A percentile compares a stretch with the other conserved stretches of the same genome.
These are phyloP conservation scores for Mycena citricolor DNA, from an alignment of 1,284 basidiomycete genomes.

Conservation along the genomic window DNA sequence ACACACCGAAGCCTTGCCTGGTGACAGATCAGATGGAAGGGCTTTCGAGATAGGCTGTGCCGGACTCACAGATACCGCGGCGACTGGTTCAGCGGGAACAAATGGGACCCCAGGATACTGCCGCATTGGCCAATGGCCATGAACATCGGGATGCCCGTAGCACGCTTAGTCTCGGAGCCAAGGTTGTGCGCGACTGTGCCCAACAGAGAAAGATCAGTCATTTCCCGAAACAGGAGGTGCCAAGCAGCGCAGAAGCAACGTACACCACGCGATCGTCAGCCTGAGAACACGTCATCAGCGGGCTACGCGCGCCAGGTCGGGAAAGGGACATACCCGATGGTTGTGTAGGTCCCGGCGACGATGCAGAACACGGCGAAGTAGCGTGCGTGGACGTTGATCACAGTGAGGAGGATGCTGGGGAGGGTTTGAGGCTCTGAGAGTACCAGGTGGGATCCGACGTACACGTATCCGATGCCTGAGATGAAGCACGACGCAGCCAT, in stretches of 20 bases:
- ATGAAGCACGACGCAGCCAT: slow-evolving; percentile 49
- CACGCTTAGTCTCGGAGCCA: slow-evolving; percentile 76
- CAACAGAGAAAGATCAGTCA: too few relatives aligned
- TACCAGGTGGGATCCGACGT: too few relatives aligned
- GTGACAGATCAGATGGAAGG: slow-evolving; percentile 8
- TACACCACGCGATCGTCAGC: slow-evolving; percentile 22
- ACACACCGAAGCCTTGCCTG: slow-evolving; percentile 68
- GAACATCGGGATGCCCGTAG: slow-evolving; percentile 72
- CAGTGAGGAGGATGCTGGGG: slow-evolving; percentile 35
- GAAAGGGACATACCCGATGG: slow-evolving; percentile 18
- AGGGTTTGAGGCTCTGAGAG: neutral
- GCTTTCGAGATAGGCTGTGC: neutral
- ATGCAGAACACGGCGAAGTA: slow-evolving; percentile 24
- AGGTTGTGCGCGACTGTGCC: slow-evolving; percentile 66
- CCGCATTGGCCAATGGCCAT: slow-evolving; percentile 77
- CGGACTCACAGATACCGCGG: slow-evolving; percentile 58
- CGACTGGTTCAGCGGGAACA: slow-evolving; percentile 64
- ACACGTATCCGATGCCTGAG: slow-evolving; percentile 69
- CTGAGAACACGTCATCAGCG: slow-evolving; percentile 1
- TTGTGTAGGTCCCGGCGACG: slow-evolving; percentile 20
- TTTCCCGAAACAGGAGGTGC: too few relatives aligned
- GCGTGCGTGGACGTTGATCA: slow-evolving; percentile 18
- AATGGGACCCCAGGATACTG: slow-evolving; percentile 68
- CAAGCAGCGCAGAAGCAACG: too few relatives aligned
- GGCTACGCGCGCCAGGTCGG: too few relatives aligned